Base-by-base conservation (phyloP, 1,139 yeast genomes). In the Barnettozyma hawaiiensis region DNA sequence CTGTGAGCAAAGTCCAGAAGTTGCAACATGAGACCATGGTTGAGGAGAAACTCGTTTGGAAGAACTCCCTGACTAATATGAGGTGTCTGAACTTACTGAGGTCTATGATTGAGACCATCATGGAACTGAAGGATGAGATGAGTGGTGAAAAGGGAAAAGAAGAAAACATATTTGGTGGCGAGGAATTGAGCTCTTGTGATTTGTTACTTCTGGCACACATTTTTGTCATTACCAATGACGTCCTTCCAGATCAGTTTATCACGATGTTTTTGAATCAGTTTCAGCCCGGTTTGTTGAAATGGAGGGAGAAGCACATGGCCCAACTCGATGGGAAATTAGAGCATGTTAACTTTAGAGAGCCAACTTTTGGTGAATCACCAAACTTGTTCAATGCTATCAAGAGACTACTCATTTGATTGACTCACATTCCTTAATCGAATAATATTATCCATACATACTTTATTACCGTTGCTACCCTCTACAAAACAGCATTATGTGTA, bases 1-100 rank as follows among this genome's bases (percentile, higher is more conserved):
- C 76, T 0, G 57, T 79, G 6, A 73, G 78, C 42, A 67, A 75
- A 20, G 59, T 76, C 12, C 84, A 79, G 50, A 71, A 76, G 55
- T 55, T 64, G 49, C 71, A 71, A 56, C 52, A 76, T 45, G 60
- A 76, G 38, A 58, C 68, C 23, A 65, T 71, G 55, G 60, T 76
- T 39, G 65, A 70, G 51, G 64, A 69, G 50, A 66, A 67, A 39
- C 54, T 69, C 39, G 59, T 67, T 2, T 49, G 77, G 41, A 69
- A 71, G 51, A 78, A 75, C 50, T 67, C 81, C 3, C 66, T 71
- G 44, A 72, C 73, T 43, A 71, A 78, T 27, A 65, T 81, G 60
- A 68, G 66, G 48, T 76, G 84, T 44, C 56, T 81, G 49, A 60
- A 67, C 19, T 58, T 70, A 22, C 59, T 75, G 18, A 65, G 67